A percentile compares a stretch with the other conserved stretches of the same genome.
These are phyloP conservation scores for Alternaria arbusti DNA, from an alignment of 2,329 filamentous ascomycete genomes.

Conservation along the genomic window DNA sequence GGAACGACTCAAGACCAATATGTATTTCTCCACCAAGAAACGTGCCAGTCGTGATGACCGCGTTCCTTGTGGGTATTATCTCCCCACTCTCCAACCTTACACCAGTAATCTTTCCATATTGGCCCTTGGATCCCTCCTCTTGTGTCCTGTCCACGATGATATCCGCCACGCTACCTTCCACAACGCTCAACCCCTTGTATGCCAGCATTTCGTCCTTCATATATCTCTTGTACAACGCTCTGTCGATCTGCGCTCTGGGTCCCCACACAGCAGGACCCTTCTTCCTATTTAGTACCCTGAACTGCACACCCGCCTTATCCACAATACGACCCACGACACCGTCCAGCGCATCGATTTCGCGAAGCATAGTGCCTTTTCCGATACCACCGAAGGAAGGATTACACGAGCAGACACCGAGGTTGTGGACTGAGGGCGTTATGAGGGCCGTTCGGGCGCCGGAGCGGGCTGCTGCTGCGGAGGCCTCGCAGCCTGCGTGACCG, in stretches of 20 bases:
- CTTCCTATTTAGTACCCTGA: conserved; percentile 82
- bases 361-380: conserved; percentile 93
- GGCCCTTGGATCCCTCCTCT: conserved; percentile 52
- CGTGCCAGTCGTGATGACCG: conserved; percentile 95
- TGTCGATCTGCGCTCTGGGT: conserved; percentile 93
- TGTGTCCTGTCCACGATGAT: conserved; percentile 74
- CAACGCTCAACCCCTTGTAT: conserved; percentile 80
- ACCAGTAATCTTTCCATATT: conserved; percentile 77
- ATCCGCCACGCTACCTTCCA: conserved; percentile 89
- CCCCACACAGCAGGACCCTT: conserved; percentile 98
- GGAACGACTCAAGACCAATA: conserved; percentile 83
- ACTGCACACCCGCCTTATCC: conserved; percentile 94
- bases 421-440: conserved; percentile 84
- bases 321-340: conserved; percentile 87
- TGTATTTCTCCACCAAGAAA: conserved; percentile 97
- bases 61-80: conserved; percentile 77
- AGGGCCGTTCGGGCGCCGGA: conserved; percentile 87
- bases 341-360: conserved; percentile 94
- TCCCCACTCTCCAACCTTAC: conserved; percentile 88
- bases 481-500: conserved; percentile 94
- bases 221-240: conserved; percentile 83
- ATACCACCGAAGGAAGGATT: conserved; percentile 99
- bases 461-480: conserved; percentile 87
- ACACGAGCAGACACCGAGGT: conserved; percentile 93
- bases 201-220: conserved; percentile 85